Evolutionary conservation across 495 filamentous ascomycete genomes (phyloP).

Genomic region (Xylaria cubensis): DNA sequence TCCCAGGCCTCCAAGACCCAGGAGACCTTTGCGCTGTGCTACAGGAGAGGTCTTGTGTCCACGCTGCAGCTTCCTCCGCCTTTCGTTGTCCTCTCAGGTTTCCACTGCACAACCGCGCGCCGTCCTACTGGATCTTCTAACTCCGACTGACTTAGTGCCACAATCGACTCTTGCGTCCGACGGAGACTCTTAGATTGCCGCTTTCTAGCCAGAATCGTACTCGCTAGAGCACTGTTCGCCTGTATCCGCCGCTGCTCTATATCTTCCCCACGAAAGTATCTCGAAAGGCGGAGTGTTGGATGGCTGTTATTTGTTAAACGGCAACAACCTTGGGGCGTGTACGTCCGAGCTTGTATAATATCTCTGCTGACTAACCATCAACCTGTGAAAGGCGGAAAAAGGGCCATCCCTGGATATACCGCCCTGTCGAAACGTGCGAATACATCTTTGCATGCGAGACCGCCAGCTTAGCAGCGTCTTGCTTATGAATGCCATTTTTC

Average conservation of each 20-base stretch:
- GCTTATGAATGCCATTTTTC: conserved; percentile 7
- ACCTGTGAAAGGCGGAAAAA: conserved; percentile 8
- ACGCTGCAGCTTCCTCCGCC: conserved; percentile 54
- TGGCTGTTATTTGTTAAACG: conserved; percentile 7
- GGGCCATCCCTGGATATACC: not conserved
- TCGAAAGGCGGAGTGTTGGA: conserved; percentile 11
- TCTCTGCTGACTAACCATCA: conserved; percentile 20
- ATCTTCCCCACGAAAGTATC: conserved; percentile 29
- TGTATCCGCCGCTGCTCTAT: conserved; percentile 31
- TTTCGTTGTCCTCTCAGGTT: conserved; percentile 44
- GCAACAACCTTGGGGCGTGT: conserved; percentile 14
- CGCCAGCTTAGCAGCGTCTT: conserved; percentile 14
- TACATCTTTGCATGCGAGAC: conserved; percentile 23
- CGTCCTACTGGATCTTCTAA: conserved; percentile 51
- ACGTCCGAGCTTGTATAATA: conserved; percentile 6
- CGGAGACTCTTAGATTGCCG: conserved; percentile 41
- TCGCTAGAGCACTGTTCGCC: conserved; percentile 28
- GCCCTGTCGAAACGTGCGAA: conserved; percentile 15
- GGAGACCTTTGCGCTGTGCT: conserved; percentile 40
- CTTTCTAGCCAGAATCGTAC: conserved; percentile 33
- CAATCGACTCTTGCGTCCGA: conserved; percentile 57
- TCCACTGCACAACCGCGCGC: conserved; percentile 53
- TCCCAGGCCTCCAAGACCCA: conserved; percentile 41
- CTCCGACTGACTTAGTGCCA: conserved; percentile 50
- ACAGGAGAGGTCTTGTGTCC: conserved; percentile 44